Evolutionary conservation across 331 rosid species (phyloP).

Genomic region (Saraca asoca): DNA sequence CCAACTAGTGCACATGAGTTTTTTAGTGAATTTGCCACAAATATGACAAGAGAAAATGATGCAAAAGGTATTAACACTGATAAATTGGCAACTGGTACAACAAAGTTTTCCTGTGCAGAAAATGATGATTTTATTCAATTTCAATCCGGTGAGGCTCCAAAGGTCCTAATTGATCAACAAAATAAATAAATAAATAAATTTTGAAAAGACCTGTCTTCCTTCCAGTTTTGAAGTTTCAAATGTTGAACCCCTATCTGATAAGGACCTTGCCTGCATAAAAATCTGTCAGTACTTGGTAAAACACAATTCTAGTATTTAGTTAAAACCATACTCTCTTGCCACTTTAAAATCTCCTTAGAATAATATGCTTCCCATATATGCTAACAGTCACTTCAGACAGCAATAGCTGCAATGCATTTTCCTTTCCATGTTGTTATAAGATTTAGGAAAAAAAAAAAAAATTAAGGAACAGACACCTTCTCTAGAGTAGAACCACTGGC

Average conservation of each 20-base stretch:
- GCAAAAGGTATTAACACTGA: constrained; percentile 9
- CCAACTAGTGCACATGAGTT: constrained; percentile 10
- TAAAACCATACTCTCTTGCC: constrained; percentile 6
- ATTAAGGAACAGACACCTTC: constrained; percentile 51
- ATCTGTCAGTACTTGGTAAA: constrained; percentile 10
- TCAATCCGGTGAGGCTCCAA: constrained; percentile 4
- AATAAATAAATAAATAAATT: no score
- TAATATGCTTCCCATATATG: no score
- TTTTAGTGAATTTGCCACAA: constrained; percentile 4
- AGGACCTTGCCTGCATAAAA: constrained; percentile 38
- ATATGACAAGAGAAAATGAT: constrained; percentile 7
- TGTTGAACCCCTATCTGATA: constrained; percentile 20
- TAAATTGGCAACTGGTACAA: constrained; percentile 30
- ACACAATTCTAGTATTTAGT: not conserved
- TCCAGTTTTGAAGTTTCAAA: constrained; percentile 28
- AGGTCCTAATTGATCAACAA: constrained; percentile 12
- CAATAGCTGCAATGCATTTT: not conserved
- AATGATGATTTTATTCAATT: not conserved
- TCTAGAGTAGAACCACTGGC: constrained; percentile 46
- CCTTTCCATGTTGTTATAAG: constrained; percentile 6
- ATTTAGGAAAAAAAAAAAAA: constrained; percentile 1
- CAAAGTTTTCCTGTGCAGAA: constrained; percentile 38
- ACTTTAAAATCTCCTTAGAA: not conserved
- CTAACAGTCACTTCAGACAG: no score
- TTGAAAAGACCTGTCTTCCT: constrained; percentile 23